Evolutionary conservation across 2,329 filamentous ascomycete species (phyloP), one percentile per base, ranked within the genome.

Genomic region (Calonectria leucothoes): DNA sequence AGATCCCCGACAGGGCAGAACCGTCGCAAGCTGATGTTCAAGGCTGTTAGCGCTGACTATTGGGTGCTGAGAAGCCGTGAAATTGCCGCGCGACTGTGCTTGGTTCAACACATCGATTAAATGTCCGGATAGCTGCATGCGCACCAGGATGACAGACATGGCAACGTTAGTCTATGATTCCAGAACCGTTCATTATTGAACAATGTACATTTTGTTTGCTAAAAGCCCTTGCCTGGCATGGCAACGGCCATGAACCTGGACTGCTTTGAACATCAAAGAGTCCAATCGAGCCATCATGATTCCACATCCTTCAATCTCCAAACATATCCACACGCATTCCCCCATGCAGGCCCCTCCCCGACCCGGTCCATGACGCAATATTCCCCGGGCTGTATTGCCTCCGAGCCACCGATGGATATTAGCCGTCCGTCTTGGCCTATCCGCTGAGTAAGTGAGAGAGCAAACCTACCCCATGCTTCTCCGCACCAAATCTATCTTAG

Each of bases 401-500:
- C 55, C 55, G 55, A 61, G 20, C 29, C 8, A 37, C 55, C n/a
- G 31, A 59, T 59, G 37, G 33, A 61, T 52, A 27, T 57, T 69
- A 42, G 67, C 35, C 57, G 68, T 51, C 35, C 37, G 45, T 61
- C 63, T 27, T 55, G 51, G 63, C 39, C 59, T 61, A 57, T 52
- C 68, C 59, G 49, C 55, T 39, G 42, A 33, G 27, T 27, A 20
- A 12, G 29, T 23, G 49, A 42, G 49, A 61, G 23, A 42, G 25
- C 12, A 31, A 6, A 6, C 33, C 20, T 15, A 23, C 25, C 48
- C 23, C 51, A 63, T 23, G 17, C 65, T 72, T 55, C 65, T 72
- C 70, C 70, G 70, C 70, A 72, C 65, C 15, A 63, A 55, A 35
- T 31, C 25, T 65, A 65, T 70, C 59, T 49, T 17, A 61, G 14